Evolutionary conservation across 305 asterid genomes (phyloP), one percentile per base, ranked within the genome.

Genomic region (Striga hermonthica): DNA sequence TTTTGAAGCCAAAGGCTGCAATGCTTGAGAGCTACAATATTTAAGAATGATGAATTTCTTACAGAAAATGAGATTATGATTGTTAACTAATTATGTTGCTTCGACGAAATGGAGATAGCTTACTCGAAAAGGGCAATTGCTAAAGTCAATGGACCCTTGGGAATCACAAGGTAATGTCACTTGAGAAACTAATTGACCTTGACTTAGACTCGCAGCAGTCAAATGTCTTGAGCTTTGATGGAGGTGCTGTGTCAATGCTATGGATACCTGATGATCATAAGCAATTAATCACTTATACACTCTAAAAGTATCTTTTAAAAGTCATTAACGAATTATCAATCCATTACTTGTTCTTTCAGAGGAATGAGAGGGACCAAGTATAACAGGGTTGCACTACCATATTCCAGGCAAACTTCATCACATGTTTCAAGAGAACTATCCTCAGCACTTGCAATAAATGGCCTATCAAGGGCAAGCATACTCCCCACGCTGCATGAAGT

Each of bases 131-230:
- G 97, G 96, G 76, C 83, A 93, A 71, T 77, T 71, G 77, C 89
- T 85, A 74, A 88, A 93, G 85, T 93, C 93, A 56, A 93, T 79
- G 57, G 97, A 83, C 65, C 99, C 99, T 56, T 82, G 88, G 78
- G 92, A 90, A 82, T 93, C 90, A 70, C 97, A 83, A 64, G 95
- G 99, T 77, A 93, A 73, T 28, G 82, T 81, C 70, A 93, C 95
- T 84, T 90, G 97, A 64, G 99, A 90, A 71, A 90, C 82, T 58
- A 76, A 50, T 70, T 80, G 79, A 69, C 92, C 92, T 73, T 84
- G 95, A 70, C 80, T 90, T 66, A 54, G 81, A 76, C 82, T 83
- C 66, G 78, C 62, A 69, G 79, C 71, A 9, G 69, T 79, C 36
- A 76, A 69, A 69, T 79, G 69, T 73, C 82, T 83, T 70, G 96